Evolutionary conservation across 768 basidiomycete genomes (phyloP).

Genomic region (Pisolithus orientalis): DNA sequence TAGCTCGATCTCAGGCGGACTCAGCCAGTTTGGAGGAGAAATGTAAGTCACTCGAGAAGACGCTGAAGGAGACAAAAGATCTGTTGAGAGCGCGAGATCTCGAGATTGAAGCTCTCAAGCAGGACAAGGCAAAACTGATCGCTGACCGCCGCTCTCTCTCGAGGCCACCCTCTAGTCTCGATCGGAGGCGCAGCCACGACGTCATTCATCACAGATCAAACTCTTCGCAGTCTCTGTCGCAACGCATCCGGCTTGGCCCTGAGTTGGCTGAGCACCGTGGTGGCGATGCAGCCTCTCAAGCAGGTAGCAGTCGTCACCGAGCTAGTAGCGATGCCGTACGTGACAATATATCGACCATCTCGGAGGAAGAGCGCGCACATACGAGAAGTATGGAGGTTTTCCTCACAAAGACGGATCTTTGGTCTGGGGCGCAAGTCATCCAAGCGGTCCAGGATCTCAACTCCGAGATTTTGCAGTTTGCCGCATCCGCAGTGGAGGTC

Average conservation of each 20-base stretch:
- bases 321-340: constrained; percentile 4
- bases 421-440: constrained; percentile 74
- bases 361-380: constrained; percentile 53
- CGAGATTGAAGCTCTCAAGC: constrained; percentile 52
- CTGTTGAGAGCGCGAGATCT: constrained; percentile 49
- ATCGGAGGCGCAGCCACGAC: constrained; percentile 25
- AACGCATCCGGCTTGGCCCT: constrained; percentile 25
- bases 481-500: constrained; percentile 67
- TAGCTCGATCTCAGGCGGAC: constrained; percentile 48
- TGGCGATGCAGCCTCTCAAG: constrained; percentile 11
- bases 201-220: constrained; percentile 22
- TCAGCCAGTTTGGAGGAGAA: constrained; percentile 54
- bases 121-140: constrained; percentile 29
- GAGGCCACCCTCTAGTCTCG: constrained; percentile 17
- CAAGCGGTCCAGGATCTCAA: constrained; percentile 78
- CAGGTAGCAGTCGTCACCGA: constrained; percentile 10
- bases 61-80: constrained; percentile 60
- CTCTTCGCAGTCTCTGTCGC: constrained; percentile 24
- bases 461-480: constrained; percentile 74
- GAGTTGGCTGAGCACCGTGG: constrained; percentile 27
- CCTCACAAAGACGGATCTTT: constrained; percentile 65
- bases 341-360: constrained; percentile 27
- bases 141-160: constrained; percentile 17
- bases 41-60: constrained; percentile 55
- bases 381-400: constrained; percentile 56